A percentile compares a stretch with the other conserved stretches of the same genome.
Evolutionary conservation across 1,284 basidiomycete species (phyloP).

Genomic region (Malassezia equina): DNA sequence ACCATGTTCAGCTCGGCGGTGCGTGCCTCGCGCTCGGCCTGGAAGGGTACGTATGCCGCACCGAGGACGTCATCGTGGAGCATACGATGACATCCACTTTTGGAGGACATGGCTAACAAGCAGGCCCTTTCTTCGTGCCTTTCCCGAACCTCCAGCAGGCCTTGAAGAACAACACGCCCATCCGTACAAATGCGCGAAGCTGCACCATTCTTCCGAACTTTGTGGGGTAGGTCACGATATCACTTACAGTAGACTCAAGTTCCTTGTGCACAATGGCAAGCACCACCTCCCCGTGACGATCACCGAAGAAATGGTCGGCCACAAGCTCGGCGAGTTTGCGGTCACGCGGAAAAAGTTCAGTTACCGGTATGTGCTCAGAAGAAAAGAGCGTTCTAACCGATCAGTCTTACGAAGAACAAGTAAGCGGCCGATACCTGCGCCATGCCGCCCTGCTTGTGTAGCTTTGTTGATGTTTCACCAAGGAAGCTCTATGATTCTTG

Average conservation of each 20-base stretch:
- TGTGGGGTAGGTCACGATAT: conserved; percentile 36
- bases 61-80: neutral
- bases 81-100: no score
- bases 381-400: neutral
- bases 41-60: conserved; percentile 18
- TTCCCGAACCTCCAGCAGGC: conserved; percentile 83
- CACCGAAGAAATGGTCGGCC: conserved; percentile 95
- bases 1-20: conserved; percentile 14
- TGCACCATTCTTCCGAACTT: conserved; percentile 75
- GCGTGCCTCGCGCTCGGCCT: conserved; percentile 17
- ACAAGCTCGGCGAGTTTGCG: conserved; percentile 91
- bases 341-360: conserved; percentile 61
- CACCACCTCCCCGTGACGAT: conserved; percentile 74
- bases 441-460: neutral
- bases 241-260: conserved; percentile 54
- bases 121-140: conserved; percentile 82
- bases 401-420: conserved; percentile 20
- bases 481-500: neutral
- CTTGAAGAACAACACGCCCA: conserved; percentile 68
- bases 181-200: conserved; percentile 75
- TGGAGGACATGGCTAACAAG: neutral
- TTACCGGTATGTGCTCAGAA: conserved; percentile 44
- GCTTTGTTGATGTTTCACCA: neutral
- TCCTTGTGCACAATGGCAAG: conserved; percentile 89
- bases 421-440: conserved; percentile 11